A percentile compares a stretch with the other conserved stretches of the same genome.
Conservation (phyloP, 2,329 filamentous ascomycete species). For the Coniella lustricola region DNA sequence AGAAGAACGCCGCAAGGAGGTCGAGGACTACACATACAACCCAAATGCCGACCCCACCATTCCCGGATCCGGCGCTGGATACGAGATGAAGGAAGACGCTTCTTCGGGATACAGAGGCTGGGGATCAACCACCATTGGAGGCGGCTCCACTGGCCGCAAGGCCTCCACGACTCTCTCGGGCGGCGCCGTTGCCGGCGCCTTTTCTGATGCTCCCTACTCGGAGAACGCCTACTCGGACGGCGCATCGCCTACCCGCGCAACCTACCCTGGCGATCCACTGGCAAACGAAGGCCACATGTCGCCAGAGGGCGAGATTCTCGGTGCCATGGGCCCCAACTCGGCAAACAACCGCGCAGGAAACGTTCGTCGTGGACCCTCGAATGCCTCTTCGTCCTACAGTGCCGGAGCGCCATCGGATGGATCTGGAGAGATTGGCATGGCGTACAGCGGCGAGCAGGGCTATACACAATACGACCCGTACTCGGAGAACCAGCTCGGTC, state of each 20-base stretch:
- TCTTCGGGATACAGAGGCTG: slow-evolving; percentile 85
- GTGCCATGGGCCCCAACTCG: slow-evolving; percentile 69
- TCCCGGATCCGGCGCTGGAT: slow-evolving; percentile 42
- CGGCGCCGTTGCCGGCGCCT: slow-evolving; percentile 54
- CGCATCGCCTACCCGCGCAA: slow-evolving; percentile 59
- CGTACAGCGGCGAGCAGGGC: slow-evolving; percentile 43
- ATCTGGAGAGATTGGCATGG: slow-evolving; percentile 45
- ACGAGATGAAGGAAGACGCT: slow-evolving; percentile 73
- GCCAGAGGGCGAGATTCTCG: slow-evolving; percentile 75
- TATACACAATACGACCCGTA: slow-evolving; percentile 59
- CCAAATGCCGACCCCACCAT: slow-evolving; percentile 91
- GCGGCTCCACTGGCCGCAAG: slow-evolving; percentile 67
- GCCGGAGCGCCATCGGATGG: slow-evolving; percentile 68
- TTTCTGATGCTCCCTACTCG: slow-evolving; percentile 70
- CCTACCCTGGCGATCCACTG: slow-evolving; percentile 61
- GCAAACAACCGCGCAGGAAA: slow-evolving; percentile 58
- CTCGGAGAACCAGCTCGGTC: slow-evolving; percentile 32
- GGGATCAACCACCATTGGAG: slow-evolving; percentile 65
- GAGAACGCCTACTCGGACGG: slow-evolving; percentile 40
- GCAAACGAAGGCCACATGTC: slow-evolving; percentile 44
- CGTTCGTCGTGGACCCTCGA: slow-evolving; percentile 84
- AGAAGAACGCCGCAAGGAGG: slow-evolving; percentile 87
- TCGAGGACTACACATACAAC: slow-evolving; percentile 95
- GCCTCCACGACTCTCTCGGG: slow-evolving; percentile 85
- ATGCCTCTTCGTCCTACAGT: slow-evolving; percentile 94